A percentile compares a stretch with the other conserved stretches of the same genome.
Conservation (phyloP, 805 yeast species). For the Schwanniomyces vanrijiae region DNA sequence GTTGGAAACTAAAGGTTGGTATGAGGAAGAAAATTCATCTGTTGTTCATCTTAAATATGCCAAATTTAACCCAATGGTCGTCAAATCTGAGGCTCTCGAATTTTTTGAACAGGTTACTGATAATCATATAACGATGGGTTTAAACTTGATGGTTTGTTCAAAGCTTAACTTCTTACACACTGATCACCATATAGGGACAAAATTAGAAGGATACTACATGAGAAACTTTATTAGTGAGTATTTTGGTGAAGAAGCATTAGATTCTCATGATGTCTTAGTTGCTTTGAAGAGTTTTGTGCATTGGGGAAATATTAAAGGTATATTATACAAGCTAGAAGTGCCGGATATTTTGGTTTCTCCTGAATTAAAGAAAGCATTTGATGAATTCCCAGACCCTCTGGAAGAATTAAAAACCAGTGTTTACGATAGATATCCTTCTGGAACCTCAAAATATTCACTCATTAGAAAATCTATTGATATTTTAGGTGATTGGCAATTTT, state of each 20-base stretch:
- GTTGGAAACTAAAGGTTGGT: slow-evolving; percentile 51
- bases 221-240: slow-evolving; percentile 35
- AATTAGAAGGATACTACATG: slow-evolving; percentile 46
- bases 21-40: slow-evolving; percentile 43
- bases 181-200: slow-evolving; percentile 55
- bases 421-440: slow-evolving; percentile 51
- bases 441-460: slow-evolving; percentile 48
- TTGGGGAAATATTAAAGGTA: slow-evolving; percentile 54
- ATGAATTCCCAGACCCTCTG: slow-evolving; percentile 41
- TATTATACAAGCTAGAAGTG: slow-evolving; percentile 41
- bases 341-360: slow-evolving; percentile 35
- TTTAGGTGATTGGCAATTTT: slow-evolving; percentile 34
- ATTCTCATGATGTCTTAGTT: slow-evolving; percentile 41
- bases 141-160: slow-evolving; percentile 43
- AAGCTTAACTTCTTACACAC: slow-evolving; percentile 55
- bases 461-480: slow-evolving; percentile 38
- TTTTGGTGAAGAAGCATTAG: slow-evolving; percentile 40
- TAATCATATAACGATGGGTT: slow-evolving; percentile 42
- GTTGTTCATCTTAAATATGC: slow-evolving; percentile 37
- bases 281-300: slow-evolving; percentile 53
- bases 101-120: slow-evolving; percentile 27
- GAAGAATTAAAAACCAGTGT: slow-evolving; percentile 39
- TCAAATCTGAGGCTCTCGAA: slow-evolving; percentile 31
- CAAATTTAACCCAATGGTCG: slow-evolving; percentile 28
- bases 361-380: slow-evolving; percentile 29